Evolutionary conservation across 2,329 filamentous ascomycete genomes (phyloP).

Genomic region (Beauveria varroae): DNA sequence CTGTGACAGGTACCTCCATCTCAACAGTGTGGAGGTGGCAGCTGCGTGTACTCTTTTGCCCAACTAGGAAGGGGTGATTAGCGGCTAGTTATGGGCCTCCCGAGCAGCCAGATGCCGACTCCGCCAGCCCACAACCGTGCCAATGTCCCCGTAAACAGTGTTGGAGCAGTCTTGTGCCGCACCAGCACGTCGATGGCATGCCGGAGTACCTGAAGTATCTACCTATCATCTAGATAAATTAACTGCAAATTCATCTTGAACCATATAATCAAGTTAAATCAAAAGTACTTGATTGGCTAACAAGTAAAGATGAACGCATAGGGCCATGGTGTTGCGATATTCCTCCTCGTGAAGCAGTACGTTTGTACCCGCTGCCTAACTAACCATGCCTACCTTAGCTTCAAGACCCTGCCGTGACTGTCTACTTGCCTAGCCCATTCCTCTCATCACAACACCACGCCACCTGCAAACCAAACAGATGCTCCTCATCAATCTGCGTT

Average conservation of each 20-base stretch:
- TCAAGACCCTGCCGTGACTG: too few species aligned
- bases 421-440: not conserved
- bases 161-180: not conserved
- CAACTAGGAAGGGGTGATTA: not conserved
- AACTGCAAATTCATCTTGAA: too few species aligned
- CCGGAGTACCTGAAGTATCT: too few species aligned
- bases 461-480: not conserved
- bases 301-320: too few species aligned
- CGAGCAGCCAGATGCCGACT: not conserved
- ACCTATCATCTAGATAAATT: too few species aligned
- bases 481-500: not conserved
- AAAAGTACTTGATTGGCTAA: too few species aligned
- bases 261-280: too few species aligned
- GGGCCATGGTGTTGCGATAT: too few species aligned
- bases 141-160: not conserved
- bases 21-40: not conserved
- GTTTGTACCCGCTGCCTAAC: too few species aligned
- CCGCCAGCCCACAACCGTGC: not conserved
- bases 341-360: too few species aligned
- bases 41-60: not conserved
- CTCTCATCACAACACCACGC: not conserved
- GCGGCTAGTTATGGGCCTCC: constrained; percentile 7
- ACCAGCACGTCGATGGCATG: not conserved
- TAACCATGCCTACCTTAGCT: too few species aligned
- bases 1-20: not conserved